Evolutionary conservation across 2,329 filamentous ascomycete genomes (phyloP).

Genomic region (Emmonsiellopsis sp.): DNA sequence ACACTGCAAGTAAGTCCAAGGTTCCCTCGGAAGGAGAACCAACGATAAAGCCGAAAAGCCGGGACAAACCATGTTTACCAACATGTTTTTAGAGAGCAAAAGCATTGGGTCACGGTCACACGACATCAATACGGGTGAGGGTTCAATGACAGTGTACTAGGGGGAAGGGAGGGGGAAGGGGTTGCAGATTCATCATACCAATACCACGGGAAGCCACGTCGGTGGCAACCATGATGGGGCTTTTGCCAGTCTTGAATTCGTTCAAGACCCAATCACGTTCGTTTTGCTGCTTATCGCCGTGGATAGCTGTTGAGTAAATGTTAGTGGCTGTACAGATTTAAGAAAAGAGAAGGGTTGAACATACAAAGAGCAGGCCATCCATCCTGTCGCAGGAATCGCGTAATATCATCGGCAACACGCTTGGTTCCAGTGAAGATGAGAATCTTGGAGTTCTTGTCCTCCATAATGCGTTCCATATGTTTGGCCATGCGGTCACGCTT

Average conservation of each 20-base stretch:
- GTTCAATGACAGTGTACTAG: constrained; percentile 21
- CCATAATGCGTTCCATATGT: constrained; percentile 96
- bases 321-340: constrained; percentile 29
- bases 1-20: constrained; percentile 76
- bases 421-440: constrained; percentile 80
- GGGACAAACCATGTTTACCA: constrained; percentile 85
- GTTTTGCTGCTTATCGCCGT: constrained; percentile 98
- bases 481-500: constrained; percentile 97
- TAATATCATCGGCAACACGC: constrained; percentile 97
- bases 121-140: constrained; percentile 43
- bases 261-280: constrained; percentile 99
- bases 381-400: constrained; percentile 91
- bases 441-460: constrained; percentile 88
- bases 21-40: constrained; percentile 73
- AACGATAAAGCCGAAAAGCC: constrained; percentile 68
- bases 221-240: constrained; percentile 99
- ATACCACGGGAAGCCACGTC: constrained; percentile 99
- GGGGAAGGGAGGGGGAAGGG: constrained; percentile 22
- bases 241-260: constrained; percentile 99
- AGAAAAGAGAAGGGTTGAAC: not conserved
- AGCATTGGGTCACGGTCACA: constrained; percentile 62
- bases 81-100: constrained; percentile 80
- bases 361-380: constrained; percentile 93
- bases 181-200: constrained; percentile 76
- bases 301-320: constrained; percentile 57